Evolutionary conservation across 2,329 filamentous ascomycete genomes (phyloP), one percentile per base, ranked within the genome.

Genomic region (Myriosclerotinia duriaeana): DNA sequence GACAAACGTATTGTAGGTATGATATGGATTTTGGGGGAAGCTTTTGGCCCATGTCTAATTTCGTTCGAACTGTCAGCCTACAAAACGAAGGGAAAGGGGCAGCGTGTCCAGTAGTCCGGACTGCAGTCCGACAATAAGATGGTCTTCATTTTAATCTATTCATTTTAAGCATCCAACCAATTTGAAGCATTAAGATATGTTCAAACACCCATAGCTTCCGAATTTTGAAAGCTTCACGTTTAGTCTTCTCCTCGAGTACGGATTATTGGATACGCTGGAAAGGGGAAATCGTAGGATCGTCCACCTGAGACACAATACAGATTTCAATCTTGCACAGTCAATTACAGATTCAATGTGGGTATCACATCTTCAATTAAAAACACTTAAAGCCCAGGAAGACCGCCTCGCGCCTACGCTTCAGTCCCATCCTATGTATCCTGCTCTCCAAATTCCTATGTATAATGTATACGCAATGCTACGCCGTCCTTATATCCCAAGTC

Each of bases 21-120:
- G 90, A 94, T 75, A 89, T 93, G 84, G 88, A 92, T 40, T 93
- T 91, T 72, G 81, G 81, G 36, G 89, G 90, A 0, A 83, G 85
- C 0, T 84, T 92, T 46, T 92, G 88, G 78, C 83, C 89, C 11
- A 66, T 76, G 3, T 72, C 71, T 68, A 70, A 71, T 58, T 72
- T 76, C 34, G 72, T 70, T 1, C 66, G 73, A 53, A 72, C 68
- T 65, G 55, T 71, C n/a, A 67, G 60, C 8, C 56, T 72, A 36
- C 50, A 66, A 20, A 50, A 53, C 7, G 63, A 60, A 42, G 34
- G 17, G 22, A 34, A 38, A 44, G 22, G 12, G 12, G 17, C 44
- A 46, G n/a, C 11, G 4, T n/a, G n/a, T 44, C 15, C 42, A 9
- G 20, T n/a, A n/a, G 30, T 34, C 30, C 30, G 30, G 30, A 34